Evolutionary conservation across 2,329 filamentous ascomycete species (phyloP).

Genomic region (Chlorencoelia australis): DNA sequence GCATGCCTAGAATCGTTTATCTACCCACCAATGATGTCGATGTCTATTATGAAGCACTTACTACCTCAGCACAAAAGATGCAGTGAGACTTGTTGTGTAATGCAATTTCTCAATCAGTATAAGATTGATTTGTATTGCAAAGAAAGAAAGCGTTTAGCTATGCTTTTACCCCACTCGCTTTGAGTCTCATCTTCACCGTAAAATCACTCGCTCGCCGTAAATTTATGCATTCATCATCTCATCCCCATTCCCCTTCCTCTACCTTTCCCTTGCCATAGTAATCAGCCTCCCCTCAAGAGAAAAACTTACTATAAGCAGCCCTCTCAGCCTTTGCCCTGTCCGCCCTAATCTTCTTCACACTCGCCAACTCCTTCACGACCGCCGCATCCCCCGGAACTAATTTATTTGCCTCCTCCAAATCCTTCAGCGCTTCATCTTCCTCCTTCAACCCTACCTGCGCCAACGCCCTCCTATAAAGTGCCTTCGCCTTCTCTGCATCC

Average conservation of each 20-base stretch:
- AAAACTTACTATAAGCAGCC: constrained; percentile 88
- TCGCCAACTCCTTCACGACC: constrained; percentile 62
- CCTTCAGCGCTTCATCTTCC: constrained; percentile 68
- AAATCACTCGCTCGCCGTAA: constrained; percentile 1
- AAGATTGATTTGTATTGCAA: too few relatives aligned
- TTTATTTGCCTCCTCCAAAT: constrained; percentile 65
- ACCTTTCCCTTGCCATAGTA: constrained; percentile 1
- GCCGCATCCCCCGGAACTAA: constrained; percentile 67
- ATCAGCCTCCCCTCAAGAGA: constrained; percentile 31
- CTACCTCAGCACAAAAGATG: too few relatives aligned
- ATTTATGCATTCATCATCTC: not conserved
- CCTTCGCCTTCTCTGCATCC: constrained; percentile 80
- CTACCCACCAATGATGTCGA: too few relatives aligned
- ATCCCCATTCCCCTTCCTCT: not conserved
- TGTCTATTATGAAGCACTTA: too few relatives aligned
- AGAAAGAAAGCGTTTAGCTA: too few relatives aligned
- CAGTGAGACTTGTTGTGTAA: too few relatives aligned
- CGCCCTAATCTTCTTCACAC: constrained; percentile 67
- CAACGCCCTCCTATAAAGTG: constrained; percentile 70
- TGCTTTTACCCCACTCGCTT: too few relatives aligned
- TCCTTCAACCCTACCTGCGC: constrained; percentile 72
- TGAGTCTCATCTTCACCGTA: not conserved
- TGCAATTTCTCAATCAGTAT: too few relatives aligned
- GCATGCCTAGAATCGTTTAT: too few relatives aligned
- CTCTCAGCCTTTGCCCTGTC: constrained; percentile 79